Percentiles rank a stretch among this genome's conserved stretches.
These are phyloP conservation scores for Tetrahymena borealis DNA, from an alignment of 73 alveolate genomes.

Conservation along the genomic window DNA sequence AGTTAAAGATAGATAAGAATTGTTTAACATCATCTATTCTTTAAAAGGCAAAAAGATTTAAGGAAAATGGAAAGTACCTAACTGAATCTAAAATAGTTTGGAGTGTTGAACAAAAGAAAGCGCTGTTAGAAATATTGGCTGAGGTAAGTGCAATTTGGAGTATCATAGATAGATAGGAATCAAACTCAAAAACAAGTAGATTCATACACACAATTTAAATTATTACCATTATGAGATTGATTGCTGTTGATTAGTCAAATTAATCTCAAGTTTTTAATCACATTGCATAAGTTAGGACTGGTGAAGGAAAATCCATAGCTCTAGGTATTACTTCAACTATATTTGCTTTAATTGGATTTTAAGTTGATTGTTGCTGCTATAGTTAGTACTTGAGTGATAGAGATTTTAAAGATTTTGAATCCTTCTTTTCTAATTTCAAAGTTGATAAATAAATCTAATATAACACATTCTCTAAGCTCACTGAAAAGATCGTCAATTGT, in stretches of 20 bases:
- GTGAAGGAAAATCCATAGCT: background rate
- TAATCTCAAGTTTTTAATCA: background rate
- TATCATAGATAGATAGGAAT: background rate
- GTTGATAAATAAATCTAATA: background rate
- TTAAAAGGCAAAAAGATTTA: background rate
- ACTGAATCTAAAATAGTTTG: background rate
- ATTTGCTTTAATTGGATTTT: background rate
- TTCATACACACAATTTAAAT: background rate
- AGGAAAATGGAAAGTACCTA: background rate
- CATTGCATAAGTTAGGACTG: background rate
- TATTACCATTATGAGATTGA: background rate
- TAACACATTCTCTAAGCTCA: background rate
- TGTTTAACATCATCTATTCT: background rate
- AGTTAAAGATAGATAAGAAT: background rate
- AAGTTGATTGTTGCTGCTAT: background rate
- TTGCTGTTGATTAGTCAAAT: background rate
- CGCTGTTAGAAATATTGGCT: background rate
- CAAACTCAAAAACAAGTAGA: background rate
- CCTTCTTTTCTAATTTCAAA: background rate
- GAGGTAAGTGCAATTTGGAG: background rate
- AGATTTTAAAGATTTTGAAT: background rate
- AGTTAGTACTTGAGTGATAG: background rate
- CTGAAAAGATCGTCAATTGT: background rate
- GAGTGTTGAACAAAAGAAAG: background rate
- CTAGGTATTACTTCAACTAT: background rate